A percentile compares a stretch with the other conserved stretches of the same genome.
phyloP scores from a whole-genome alignment of 768 basidiomycete species.

The Macrolepiota fuliginosa region DNA sequence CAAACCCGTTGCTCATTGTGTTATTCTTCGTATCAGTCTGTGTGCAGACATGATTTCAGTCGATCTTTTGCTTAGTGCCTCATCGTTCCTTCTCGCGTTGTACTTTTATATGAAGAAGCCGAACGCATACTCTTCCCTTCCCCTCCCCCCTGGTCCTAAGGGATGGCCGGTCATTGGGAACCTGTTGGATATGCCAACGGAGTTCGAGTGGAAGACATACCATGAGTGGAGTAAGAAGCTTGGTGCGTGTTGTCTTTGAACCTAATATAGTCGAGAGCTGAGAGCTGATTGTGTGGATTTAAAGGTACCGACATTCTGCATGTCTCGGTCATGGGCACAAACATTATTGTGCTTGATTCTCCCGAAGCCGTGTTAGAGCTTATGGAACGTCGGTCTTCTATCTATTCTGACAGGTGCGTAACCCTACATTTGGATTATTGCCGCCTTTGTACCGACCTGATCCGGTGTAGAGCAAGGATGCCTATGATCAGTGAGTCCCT shows the following conservation, averaged over 20 bases:
- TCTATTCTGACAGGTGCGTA: conserved; percentile 36
- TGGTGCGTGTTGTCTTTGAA: conserved; percentile 20
- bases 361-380: conserved; percentile 36
- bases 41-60: conserved; percentile 11
- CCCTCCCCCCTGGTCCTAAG: conserved; percentile 40
- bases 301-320: conserved; percentile 28
- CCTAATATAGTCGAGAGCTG: not conserved
- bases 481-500: conserved; percentile 19
- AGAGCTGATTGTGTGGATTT: not conserved
- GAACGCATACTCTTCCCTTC: conserved; percentile 14
- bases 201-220: conserved; percentile 35
- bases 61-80: conserved; percentile 14
- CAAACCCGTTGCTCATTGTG: not conserved
- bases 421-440: not conserved
- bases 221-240: conserved; percentile 37
- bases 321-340: conserved; percentile 23
- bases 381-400: conserved; percentile 37
- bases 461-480: conserved; percentile 13
- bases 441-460: not conserved
- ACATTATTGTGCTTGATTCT: conserved; percentile 33
- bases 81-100: conserved; percentile 18
- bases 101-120: conserved; percentile 19
- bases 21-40: not conserved
- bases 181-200: conserved; percentile 35
- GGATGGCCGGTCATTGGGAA: conserved; percentile 39